Evolutionary conservation across 1,139 yeast species (phyloP).

Genomic region (Suhomyces bokatorum): DNA sequence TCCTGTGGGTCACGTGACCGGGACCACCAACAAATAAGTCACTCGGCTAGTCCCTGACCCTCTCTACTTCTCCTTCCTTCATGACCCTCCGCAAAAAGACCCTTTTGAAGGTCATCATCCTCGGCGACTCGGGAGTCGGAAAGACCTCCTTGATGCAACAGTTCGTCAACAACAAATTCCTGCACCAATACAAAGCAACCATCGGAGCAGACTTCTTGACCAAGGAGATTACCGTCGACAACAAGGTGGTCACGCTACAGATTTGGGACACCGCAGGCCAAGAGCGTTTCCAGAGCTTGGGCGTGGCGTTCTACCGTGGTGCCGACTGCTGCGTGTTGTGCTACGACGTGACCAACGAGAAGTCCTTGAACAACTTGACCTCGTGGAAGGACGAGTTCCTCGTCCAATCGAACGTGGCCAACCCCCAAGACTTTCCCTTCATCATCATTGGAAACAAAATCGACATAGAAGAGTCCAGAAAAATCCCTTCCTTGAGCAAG

Average conservation of each 20-base stretch:
- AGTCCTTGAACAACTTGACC: constrained; percentile 84
- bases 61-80: constrained; percentile 4
- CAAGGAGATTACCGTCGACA: constrained; percentile 84
- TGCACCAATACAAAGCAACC: constrained; percentile 95
- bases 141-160: constrained; percentile 96
- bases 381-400: constrained; percentile 96
- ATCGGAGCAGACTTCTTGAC: constrained; percentile 97
- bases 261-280: constrained; percentile 99
- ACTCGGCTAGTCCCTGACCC: background rate
- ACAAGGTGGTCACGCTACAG: constrained; percentile 77
- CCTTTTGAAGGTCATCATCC: constrained; percentile 85
- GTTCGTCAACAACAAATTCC: constrained; percentile 91
- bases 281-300: constrained; percentile 93
- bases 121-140: constrained; percentile 98
- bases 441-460: constrained; percentile 93
- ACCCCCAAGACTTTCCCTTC: constrained; percentile 94
- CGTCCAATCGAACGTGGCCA: constrained; percentile 87
- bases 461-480: constrained; percentile 89
- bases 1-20: constrained; percentile 3
- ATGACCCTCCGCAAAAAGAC: constrained; percentile 88
- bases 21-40: constrained; percentile 5
- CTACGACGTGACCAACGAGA: constrained; percentile 36
- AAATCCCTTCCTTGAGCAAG: constrained; percentile 73
- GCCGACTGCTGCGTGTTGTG: constrained; percentile 98
- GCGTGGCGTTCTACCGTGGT: constrained; percentile 96